Evolutionary conservation across 2,329 filamentous ascomycete genomes (phyloP).

Genomic region (Aspergillus brunneoviolaceus): DNA sequence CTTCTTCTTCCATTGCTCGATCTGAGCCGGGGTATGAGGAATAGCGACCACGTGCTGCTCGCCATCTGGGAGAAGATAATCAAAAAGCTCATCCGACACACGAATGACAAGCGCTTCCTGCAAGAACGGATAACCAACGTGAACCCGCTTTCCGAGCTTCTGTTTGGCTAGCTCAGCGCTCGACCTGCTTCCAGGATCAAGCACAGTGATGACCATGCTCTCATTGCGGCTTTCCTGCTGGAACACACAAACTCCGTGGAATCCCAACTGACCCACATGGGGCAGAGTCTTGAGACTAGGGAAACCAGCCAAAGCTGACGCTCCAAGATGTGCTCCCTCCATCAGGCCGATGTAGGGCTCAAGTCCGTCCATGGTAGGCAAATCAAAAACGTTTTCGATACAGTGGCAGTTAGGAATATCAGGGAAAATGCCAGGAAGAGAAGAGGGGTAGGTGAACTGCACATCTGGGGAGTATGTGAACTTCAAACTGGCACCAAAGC

Average conservation of each 20-base stretch:
- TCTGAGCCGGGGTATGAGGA: constrained; percentile 73
- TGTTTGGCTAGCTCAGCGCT: constrained; percentile 70
- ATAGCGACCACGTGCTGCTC: constrained; percentile 64
- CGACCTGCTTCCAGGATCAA: constrained; percentile 69
- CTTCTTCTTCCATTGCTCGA: constrained; percentile 81
- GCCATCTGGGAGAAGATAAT: constrained; percentile 70
- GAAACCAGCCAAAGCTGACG: constrained; percentile 85
- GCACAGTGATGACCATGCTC: constrained; percentile 87
- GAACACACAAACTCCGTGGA: constrained; percentile 91
- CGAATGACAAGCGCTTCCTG: constrained; percentile 88
- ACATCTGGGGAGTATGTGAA: constrained; percentile 80
- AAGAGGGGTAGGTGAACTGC: constrained; percentile 83
- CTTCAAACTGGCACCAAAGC: constrained; percentile 88
- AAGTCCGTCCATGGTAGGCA: constrained; percentile 87
- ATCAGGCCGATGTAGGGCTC: constrained; percentile 82
- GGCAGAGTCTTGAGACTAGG: constrained; percentile 84
- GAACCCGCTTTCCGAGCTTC: constrained; percentile 81
- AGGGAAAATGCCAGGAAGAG: constrained; percentile 84
- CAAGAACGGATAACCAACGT: constrained; percentile 91
- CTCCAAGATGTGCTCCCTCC: constrained; percentile 77
- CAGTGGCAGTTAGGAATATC: constrained; percentile 85
- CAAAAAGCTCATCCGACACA: constrained; percentile 91
- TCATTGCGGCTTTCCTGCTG: constrained; percentile 94
- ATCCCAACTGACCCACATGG: constrained; percentile 76
- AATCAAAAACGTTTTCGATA: constrained; percentile 92